These are phyloP conservation scores for Ophiostoma angusticollis DNA, from an alignment of 2,329 filamentous ascomycete genomes.

Conservation along the genomic window DNA sequence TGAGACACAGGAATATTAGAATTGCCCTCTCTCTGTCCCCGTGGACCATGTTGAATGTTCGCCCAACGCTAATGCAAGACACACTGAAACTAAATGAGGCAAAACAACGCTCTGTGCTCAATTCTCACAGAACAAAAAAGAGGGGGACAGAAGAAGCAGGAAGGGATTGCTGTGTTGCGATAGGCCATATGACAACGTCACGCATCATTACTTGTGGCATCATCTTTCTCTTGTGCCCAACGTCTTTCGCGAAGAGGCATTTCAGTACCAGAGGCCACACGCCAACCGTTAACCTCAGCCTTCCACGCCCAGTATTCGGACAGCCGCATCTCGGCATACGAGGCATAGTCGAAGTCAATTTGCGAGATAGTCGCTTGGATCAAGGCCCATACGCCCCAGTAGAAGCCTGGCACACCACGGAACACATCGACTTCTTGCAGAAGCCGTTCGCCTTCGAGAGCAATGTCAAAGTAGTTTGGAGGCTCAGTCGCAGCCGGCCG, in stretches of 20 bases:
- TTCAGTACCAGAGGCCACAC: slow-evolving; percentile 38
- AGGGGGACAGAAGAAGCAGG: background rate
- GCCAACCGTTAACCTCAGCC: slow-evolving; percentile 53
- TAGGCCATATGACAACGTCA: too few species aligned
- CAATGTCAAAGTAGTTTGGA: slow-evolving; percentile 33
- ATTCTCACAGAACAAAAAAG: background rate
- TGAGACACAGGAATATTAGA: too few species aligned
- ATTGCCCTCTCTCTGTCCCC: background rate
- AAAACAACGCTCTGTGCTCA: too few species aligned
- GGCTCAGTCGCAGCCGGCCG: slow-evolving; percentile 16
- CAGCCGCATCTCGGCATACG: slow-evolving; percentile 74
- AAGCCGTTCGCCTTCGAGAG: slow-evolving; percentile 55
- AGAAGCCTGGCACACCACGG: slow-evolving; percentile 79
- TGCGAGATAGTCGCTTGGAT: slow-evolving; percentile 91
- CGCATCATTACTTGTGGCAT: background rate
- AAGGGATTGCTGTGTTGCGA: too few species aligned
- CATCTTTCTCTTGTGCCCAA: slow-evolving; percentile 50
- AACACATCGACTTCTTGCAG: slow-evolving; percentile 74
- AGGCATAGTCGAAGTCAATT: slow-evolving; percentile 94
- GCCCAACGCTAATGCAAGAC: slow-evolving; percentile 8
- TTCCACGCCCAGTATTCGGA: slow-evolving; percentile 93
- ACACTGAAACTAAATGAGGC: background rate
- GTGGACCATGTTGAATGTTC: slow-evolving; percentile 16
- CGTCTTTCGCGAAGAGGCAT: slow-evolving; percentile 64
- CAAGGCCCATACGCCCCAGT: slow-evolving; percentile 87